Percentiles rank a stretch among this genome's conserved stretches.
Conservation (phyloP, 2,329 filamentous ascomycete genomes). For the Stromatinia cepivora region DNA sequence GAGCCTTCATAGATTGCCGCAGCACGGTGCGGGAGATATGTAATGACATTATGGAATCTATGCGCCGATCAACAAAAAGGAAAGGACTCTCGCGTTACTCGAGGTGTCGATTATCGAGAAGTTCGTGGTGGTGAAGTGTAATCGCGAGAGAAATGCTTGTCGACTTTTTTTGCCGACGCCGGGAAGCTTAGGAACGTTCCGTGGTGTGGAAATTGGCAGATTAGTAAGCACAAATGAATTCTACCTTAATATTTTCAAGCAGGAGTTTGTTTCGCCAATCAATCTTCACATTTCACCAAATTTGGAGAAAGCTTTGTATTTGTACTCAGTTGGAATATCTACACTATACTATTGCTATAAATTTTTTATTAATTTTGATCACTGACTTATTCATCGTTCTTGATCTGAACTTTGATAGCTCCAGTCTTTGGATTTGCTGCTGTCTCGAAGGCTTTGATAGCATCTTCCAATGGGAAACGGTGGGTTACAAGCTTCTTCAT, state of each 20-base stretch:
- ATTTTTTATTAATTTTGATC: slow-evolving; percentile 13
- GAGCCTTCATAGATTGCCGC: slow-evolving; percentile 38
- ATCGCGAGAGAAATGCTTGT: slow-evolving; percentile 30
- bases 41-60: slow-evolving; percentile 38
- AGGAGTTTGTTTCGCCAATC: neutral
- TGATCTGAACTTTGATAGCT: slow-evolving; percentile 97
- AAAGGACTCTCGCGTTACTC: slow-evolving; percentile 27
- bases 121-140: slow-evolving; percentile 34
- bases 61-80: slow-evolving; percentile 30
- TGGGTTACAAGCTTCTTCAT: slow-evolving; percentile 84
- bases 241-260: neutral
- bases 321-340: slow-evolving; percentile 18
- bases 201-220: slow-evolving; percentile 16
- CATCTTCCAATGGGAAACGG: slow-evolving; percentile 81
- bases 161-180: slow-evolving; percentile 34
- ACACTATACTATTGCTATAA: slow-evolving; percentile 25
- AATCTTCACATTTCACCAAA: neutral
- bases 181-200: slow-evolving; percentile 29
- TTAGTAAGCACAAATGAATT: slow-evolving; percentile 20
- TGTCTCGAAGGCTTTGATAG: slow-evolving; percentile 84
- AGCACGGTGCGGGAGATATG: slow-evolving; percentile 38
- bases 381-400: slow-evolving; percentile 51
- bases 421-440: slow-evolving; percentile 85
- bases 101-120: slow-evolving; percentile 32
- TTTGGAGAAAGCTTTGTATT: neutral